Evolutionary conservation across 139 green algal species (phyloP).

Genomic region (Gonium pectorale): DNA sequence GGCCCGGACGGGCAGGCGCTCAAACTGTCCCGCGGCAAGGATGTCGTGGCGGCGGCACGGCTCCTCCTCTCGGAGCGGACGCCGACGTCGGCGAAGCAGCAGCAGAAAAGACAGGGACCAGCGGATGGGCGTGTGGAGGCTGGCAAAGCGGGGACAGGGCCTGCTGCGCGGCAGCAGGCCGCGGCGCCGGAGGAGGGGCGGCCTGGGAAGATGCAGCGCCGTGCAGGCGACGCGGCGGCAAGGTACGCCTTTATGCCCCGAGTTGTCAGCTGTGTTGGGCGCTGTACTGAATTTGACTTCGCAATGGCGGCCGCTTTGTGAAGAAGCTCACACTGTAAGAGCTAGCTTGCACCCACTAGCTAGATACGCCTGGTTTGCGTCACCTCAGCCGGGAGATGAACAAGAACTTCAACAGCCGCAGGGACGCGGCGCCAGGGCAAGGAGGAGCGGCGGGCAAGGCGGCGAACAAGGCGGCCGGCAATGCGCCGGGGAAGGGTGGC

Average conservation of each 20-base stretch:
- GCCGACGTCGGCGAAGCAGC: not conserved
- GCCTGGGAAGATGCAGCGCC: not conserved
- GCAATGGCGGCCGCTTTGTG: too few relatives aligned
- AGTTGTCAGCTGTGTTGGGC: too few relatives aligned
- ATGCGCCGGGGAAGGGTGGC: too few relatives aligned
- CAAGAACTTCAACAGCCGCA: too few relatives aligned
- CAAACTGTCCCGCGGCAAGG: not conserved
- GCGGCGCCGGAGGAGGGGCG: not conserved
- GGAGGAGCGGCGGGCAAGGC: not conserved
- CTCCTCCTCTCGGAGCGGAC: not conserved
- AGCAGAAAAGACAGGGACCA: not conserved
- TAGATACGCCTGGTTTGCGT: too few relatives aligned
- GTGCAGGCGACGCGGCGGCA: not conserved
- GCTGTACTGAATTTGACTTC: too few relatives aligned
- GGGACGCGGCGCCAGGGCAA: not conserved
- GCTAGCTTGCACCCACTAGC: too few relatives aligned
- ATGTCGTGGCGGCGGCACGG: slow-evolving; percentile 8
- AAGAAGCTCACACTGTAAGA: too few relatives aligned
- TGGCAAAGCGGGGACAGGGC: not conserved
- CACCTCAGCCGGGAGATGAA: too few relatives aligned
- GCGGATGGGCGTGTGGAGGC: not conserved
- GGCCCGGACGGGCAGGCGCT: slow-evolving; percentile 5
- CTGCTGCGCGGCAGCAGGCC: not conserved
- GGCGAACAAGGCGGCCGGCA: not conserved
- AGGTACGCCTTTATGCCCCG: too few relatives aligned